A percentile compares a stretch with the other conserved stretches of the same genome.
Conservation (phyloP, 2,329 filamentous ascomycete species). For the Colletotrichum viniferum region DNA sequence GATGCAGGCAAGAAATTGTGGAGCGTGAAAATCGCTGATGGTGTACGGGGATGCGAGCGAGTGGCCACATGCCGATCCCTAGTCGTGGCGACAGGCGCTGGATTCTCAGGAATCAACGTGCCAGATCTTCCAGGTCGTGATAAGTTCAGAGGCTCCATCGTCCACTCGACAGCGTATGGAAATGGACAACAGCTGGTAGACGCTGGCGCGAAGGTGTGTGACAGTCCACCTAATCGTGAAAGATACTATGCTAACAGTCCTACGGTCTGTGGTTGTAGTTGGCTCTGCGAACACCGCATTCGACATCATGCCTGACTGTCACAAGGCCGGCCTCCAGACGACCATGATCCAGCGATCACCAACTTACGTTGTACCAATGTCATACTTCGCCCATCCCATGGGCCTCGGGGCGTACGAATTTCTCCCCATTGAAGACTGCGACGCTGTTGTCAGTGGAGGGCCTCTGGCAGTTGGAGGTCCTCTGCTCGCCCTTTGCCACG, state of each 20-base stretch:
- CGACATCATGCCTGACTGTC: conserved; percentile 40
- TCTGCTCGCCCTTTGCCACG: background rate
- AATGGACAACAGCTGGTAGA: conserved; percentile 24
- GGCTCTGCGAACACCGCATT: conserved; percentile 48
- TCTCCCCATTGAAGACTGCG: conserved; percentile 23
- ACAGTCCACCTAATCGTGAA: background rate
- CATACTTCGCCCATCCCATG: conserved; percentile 29
- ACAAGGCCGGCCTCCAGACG: conserved; percentile 30
- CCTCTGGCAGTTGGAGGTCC: conserved; percentile 10
- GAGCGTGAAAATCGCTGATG: conserved; percentile 25
- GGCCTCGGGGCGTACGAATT: conserved; percentile 35
- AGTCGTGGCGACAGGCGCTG: conserved; percentile 29
- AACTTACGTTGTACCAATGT: conserved; percentile 37
- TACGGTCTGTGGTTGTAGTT: conserved; percentile 33
- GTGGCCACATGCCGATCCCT: conserved; percentile 25
- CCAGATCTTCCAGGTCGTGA: conserved; percentile 25
- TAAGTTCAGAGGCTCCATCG: conserved; percentile 26
- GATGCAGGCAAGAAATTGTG: conserved; percentile 26
- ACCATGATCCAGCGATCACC: conserved; percentile 40
- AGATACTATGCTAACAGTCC: background rate
- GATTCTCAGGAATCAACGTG: conserved; percentile 26
- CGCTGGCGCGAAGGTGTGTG: conserved; percentile 25
- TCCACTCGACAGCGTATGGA: conserved; percentile 29
- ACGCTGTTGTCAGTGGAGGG: conserved; percentile 19
- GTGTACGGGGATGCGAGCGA: background rate